phyloP scores from a whole-genome alignment of 2,329 filamentous ascomycete species.

The Coniochaeta prunicola region DNA sequence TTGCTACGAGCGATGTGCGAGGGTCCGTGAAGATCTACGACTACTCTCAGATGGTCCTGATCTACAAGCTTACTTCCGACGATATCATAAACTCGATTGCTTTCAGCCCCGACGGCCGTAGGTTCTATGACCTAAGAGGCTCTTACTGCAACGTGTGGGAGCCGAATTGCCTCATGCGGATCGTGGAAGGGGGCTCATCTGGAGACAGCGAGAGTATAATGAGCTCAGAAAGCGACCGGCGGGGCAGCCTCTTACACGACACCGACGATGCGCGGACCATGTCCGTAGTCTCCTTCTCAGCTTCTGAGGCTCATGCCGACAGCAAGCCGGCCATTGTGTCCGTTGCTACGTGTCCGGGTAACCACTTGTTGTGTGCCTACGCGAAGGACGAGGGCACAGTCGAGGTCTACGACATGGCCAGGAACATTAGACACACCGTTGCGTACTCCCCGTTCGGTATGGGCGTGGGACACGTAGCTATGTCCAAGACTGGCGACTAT shows the following conservation, averaged over 20 bases:
- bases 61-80: conserved; percentile 13
- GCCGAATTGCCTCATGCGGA: conserved; percentile 11
- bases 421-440: conserved; percentile 7
- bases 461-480: conserved; percentile 2
- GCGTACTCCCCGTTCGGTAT: conserved; percentile 4
- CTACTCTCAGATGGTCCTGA: conserved; percentile 8
- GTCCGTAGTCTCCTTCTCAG: conserved; percentile 4
- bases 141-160: conserved; percentile 17
- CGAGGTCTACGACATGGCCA: conserved; percentile 7
- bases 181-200: conserved; percentile 7
- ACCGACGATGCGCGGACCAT: conserved; percentile 2
- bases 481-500: conserved; percentile 6
- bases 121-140: conserved; percentile 14
- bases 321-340: conserved; percentile 7
- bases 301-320: conserved; percentile 8
- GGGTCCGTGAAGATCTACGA: conserved; percentile 14
- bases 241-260: conserved; percentile 4
- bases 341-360: neutral
- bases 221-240: neutral
- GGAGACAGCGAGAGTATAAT: neutral
- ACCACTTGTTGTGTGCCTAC: conserved; percentile 6
- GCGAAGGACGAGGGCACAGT: conserved; percentile 8
- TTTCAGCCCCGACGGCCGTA: conserved; percentile 10
- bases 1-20: conserved; percentile 9
- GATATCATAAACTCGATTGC: conserved; percentile 8